Evolutionary conservation across 371 early-diverging fungal species (phyloP).

Genomic region (Saksenaea oblongispora): DNA sequence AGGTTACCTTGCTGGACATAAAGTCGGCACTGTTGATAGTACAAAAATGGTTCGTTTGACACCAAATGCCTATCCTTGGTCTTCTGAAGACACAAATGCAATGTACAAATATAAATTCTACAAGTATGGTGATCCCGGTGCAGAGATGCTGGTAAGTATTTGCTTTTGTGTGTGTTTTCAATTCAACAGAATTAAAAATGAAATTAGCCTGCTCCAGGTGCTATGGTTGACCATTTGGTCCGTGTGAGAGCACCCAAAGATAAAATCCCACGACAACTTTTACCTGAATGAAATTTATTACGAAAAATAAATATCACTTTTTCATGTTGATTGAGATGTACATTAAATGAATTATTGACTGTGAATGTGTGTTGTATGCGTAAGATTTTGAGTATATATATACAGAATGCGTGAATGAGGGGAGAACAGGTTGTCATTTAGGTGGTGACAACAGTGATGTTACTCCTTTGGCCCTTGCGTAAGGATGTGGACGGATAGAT

Average conservation of each 20-base stretch:
- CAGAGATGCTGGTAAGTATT: conserved; percentile 1
- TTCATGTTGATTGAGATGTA: neutral
- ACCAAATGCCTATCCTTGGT: conserved; percentile 7
- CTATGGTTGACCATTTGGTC: conserved; percentile 9
- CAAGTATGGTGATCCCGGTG: conserved; percentile 4
- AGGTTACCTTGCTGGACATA: conserved; percentile 16
- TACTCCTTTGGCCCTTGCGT: neutral
- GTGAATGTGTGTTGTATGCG: neutral
- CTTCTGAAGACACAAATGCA: neutral
- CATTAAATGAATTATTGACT: neutral
- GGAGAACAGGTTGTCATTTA: neutral
- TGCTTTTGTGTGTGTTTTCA: too few relatives aligned
- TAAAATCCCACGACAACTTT: conserved; percentile 3
- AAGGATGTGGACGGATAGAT: neutral
- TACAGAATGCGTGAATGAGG: too few relatives aligned
- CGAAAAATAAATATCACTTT: neutral
- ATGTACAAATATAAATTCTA: conserved; percentile 6
- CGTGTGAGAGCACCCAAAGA: conserved; percentile 8
- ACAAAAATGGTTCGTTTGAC: conserved; percentile 3
- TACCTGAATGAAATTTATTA: neutral
- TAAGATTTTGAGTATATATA: neutral
- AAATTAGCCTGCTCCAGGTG: conserved; percentile 7
- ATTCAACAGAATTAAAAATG: neutral
- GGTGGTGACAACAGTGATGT: conserved; percentile 1
- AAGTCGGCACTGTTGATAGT: neutral